phyloP scores from a whole-genome alignment of 331 rosid genomes.

The Acacia concinna region DNA sequence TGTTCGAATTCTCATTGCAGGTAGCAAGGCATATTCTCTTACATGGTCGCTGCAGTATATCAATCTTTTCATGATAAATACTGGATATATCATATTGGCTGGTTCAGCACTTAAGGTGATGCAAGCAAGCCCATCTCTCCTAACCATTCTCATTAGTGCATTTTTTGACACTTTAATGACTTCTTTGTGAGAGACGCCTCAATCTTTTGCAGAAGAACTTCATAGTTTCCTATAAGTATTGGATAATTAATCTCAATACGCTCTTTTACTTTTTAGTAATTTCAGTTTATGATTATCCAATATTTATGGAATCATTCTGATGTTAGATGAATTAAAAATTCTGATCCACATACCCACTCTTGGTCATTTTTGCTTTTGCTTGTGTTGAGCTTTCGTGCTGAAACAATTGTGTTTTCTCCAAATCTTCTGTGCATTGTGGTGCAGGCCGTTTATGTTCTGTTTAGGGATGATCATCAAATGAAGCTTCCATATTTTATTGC shows the following conservation, averaged over 20 bases:
- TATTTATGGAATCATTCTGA: constrained; percentile 10
- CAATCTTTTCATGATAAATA: constrained; percentile 95
- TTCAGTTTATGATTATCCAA: background rate
- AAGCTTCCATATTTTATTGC: constrained; percentile 84
- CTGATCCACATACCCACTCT: background rate
- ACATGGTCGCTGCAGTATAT: constrained; percentile 89
- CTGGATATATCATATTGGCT: constrained; percentile 82
- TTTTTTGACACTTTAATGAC: background rate
- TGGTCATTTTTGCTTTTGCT: background rate
- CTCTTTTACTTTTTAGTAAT: background rate
- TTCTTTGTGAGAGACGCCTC: background rate
- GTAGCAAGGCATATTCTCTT: constrained; percentile 72
- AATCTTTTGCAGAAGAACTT: background rate
- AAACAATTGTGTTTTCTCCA: background rate
- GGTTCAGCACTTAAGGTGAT: constrained; percentile 92
- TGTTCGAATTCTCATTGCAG: constrained; percentile 44
- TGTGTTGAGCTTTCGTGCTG: background rate
- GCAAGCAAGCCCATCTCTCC: background rate
- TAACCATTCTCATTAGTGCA: background rate
- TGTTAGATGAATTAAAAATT: background rate
- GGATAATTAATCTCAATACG: background rate
- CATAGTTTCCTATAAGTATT: background rate
- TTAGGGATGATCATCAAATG: constrained; percentile 60
- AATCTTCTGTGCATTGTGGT: background rate
- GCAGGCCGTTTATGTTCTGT: constrained; percentile 83